Percentiles rank a stretch among this genome's conserved stretches.
Evolutionary conservation across 306 rosid species (phyloP).

Genomic region (Abrus pulchellus): DNA sequence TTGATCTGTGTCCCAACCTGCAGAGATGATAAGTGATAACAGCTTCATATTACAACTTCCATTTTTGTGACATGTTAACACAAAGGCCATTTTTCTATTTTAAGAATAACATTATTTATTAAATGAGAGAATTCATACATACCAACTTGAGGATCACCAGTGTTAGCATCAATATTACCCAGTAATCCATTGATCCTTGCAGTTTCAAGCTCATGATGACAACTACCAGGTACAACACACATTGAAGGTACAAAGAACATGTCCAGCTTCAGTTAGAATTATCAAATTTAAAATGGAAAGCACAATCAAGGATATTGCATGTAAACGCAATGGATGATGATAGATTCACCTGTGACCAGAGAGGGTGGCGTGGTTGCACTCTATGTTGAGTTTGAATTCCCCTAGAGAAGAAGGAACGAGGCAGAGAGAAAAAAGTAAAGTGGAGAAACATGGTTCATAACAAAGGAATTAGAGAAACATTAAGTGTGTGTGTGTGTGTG

Average conservation of each 20-base stretch:
- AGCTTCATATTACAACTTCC: constrained; percentile 38
- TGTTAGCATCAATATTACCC: constrained; percentile 94
- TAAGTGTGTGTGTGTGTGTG: not conserved
- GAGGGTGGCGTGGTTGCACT: constrained; percentile 96
- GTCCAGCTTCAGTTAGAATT: constrained; percentile 26
- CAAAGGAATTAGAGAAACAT: constrained; percentile 19
- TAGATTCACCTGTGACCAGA: constrained; percentile 91
- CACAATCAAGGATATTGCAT: constrained; percentile 28
- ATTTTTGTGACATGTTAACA: not conserved
- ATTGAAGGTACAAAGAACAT: constrained; percentile 30
- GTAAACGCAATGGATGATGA: constrained; percentile 8
- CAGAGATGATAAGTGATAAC: constrained; percentile 38
- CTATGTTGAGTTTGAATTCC: constrained; percentile 92
- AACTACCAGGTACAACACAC: constrained; percentile 55
- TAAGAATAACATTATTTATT: not conserved
- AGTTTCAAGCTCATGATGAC: constrained; percentile 97
- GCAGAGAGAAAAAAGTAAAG: constrained; percentile 24
- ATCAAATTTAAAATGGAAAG: constrained; percentile 24
- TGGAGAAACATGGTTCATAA: constrained; percentile 20
- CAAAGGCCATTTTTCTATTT: not conserved
- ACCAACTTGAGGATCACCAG: constrained; percentile 98
- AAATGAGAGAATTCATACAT: constrained; percentile 30
- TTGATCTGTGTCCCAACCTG: constrained; percentile 99
- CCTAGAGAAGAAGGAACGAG: constrained; percentile 59
- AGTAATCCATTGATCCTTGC: constrained; percentile 90